Base-by-base conservation (phyloP, 257 asterid genomes). In the Solanum sitiens region DNA sequence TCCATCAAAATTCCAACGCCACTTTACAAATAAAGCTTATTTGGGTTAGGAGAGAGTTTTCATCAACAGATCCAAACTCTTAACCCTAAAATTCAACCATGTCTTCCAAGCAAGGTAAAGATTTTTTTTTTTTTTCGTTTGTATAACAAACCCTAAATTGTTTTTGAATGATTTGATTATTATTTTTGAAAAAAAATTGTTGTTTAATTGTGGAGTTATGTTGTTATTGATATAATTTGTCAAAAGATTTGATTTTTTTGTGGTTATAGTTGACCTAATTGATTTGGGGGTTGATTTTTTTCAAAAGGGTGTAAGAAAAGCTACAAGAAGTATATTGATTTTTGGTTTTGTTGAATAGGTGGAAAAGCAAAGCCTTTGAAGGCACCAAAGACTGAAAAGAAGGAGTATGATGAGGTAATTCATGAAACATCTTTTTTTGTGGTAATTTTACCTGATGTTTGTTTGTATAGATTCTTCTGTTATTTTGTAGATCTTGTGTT, bases 291-390 rank as follows among this genome's bases (percentile, higher is more conserved):
- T 77, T 77, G 65, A 79, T 44, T 79, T 77, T 77, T 77, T 6
- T 25, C 2, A 23, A 75, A 75, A 25, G 30, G 83, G 21, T 40
- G 20, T 47, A 0, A 25, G 84, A 76, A n/a, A 42, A 15, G 83
- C 23, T 53, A 16, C 7, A 76, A 42, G 25, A 44, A 44, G 3
- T 44, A 27, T 14, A 44, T 44, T 77, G 40, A 77, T 25, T 25
- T 25, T 30, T 30, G 10, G n/a, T 4, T 80, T 47, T 47, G 85
- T 80, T 30, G 85, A 30, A 80, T 13, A 80, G 85, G 85, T 80
- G 85, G 85, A 80, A 80, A 80, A 39, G 85, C 85, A 27, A 80
- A 80, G 68, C 85, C 85, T 80, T 80, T 80, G 85, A 80, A 80
- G 85, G 85, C 85, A 47, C 68, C 85, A 47, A 80, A 80, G 44